phyloP scores from a whole-genome alignment of 345 rosid species.

The Cochlearia excelsa region DNA sequence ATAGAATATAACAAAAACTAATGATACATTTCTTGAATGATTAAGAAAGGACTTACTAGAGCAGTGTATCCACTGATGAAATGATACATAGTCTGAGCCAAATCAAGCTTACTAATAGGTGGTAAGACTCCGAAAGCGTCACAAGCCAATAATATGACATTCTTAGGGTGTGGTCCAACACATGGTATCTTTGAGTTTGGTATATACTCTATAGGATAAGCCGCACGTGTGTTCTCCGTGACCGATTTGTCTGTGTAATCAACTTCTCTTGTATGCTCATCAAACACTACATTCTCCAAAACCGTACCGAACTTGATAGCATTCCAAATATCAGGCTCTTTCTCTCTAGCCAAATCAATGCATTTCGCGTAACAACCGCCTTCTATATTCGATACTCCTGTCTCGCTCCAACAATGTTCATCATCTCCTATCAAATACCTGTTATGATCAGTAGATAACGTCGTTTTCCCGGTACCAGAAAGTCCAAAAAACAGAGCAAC shows the following conservation, averaged over 20 bases:
- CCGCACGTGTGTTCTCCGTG: constrained; percentile 95
- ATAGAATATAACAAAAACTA: constrained; percentile 6
- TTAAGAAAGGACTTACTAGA: constrained; percentile 45
- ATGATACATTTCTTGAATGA: neutral
- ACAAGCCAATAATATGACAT: constrained; percentile 89
- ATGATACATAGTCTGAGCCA: constrained; percentile 97
- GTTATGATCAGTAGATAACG: constrained; percentile 92
- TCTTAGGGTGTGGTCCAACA: constrained; percentile 88
- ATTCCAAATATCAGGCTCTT: constrained; percentile 94
- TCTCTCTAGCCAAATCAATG: constrained; percentile 83
- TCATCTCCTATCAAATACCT: constrained; percentile 89
- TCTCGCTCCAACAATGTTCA: constrained; percentile 90
- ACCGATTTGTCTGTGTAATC: constrained; percentile 82
- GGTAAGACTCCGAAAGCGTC: constrained; percentile 98
- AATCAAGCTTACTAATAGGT: constrained; percentile 82
- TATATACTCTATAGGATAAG: constrained; percentile 87
- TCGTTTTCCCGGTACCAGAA: constrained; percentile 98
- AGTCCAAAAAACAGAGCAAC: constrained; percentile 99
- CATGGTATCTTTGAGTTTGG: constrained; percentile 93
- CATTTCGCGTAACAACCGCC: constrained; percentile 99
- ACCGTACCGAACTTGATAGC: constrained; percentile 97
- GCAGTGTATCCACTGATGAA: constrained; percentile 99
- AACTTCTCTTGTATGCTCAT: constrained; percentile 85
- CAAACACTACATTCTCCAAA: constrained; percentile 93
- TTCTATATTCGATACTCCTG: constrained; percentile 92